Evolutionary conservation across 1,284 basidiomycete genomes (phyloP).

Genomic region (Ceratobasidium sp.): DNA sequence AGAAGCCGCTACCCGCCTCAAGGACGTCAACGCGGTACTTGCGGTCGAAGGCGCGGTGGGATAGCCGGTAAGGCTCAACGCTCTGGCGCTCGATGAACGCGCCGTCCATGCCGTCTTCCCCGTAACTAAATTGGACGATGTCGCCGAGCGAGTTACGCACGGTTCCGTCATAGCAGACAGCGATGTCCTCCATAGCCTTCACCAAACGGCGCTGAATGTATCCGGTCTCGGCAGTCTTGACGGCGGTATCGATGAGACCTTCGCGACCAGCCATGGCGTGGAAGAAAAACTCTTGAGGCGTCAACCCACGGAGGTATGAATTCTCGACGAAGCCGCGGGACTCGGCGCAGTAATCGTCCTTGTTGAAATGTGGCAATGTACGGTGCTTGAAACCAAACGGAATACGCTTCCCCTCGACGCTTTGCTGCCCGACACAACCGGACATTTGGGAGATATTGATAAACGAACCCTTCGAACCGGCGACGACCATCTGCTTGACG

Average conservation of each 20-base stretch:
- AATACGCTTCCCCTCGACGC: slow-evolving; percentile 97
- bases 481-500: slow-evolving; percentile 99
- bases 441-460: slow-evolving; percentile 99
- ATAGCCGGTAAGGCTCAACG: slow-evolving; percentile 88
- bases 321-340: slow-evolving; percentile 99
- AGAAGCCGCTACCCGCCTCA: slow-evolving; percentile 65
- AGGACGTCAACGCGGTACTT: slow-evolving; percentile 95
- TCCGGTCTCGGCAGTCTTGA: slow-evolving; percentile 99
- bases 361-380: slow-evolving; percentile 60
- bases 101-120: slow-evolving; percentile 99
- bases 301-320: slow-evolving; percentile 97
- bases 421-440: slow-evolving; percentile 98
- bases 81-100: slow-evolving; percentile 96
- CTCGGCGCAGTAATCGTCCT: slow-evolving; percentile 97
- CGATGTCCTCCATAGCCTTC: slow-evolving; percentile 97
- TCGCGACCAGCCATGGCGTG: slow-evolving; percentile 99
- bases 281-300: slow-evolving; percentile 99
- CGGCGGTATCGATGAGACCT: slow-evolving; percentile 98
- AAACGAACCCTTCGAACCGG: slow-evolving; percentile 97
- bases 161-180: slow-evolving; percentile 98
- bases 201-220: slow-evolving; percentile 99
- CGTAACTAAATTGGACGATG: slow-evolving; percentile 96
- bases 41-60: slow-evolving; percentile 86
- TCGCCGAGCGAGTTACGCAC: slow-evolving; percentile 97
- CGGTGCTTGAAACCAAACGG: slow-evolving; percentile 90